Base-by-base conservation (phyloP, 2,329 filamentous ascomycete species). In the Epichloe bromicola region DNA sequence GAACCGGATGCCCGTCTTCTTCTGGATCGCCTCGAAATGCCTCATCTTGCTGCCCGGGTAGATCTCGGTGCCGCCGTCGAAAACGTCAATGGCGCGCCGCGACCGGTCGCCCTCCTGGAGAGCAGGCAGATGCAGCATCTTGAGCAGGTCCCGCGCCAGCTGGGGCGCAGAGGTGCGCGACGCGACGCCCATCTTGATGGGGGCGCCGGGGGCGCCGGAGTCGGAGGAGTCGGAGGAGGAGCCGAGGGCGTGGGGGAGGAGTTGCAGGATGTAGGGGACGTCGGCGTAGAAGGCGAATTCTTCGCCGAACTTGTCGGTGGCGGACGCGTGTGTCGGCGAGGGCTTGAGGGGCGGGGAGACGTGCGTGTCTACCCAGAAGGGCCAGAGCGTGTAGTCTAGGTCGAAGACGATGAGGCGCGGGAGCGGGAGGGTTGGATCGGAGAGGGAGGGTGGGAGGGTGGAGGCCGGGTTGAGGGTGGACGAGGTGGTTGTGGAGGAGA, bases 351-450 rank as follows among this genome's bases (percentile, higher is more conserved):
- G 90, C 6, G 82, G 78, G 23, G 81, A 80, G 59, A 93, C 85
- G 68, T 96, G 90, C 3, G 89, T 95, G 72, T 97, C 93, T 1
- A 95, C 84, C 91, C 91, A 97, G 70, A 96, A 96, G 4, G 90
- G 89, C 93, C 91, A 97, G n/a, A 97, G 76, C 0, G 93, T 97
- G 74, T 96, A 97, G 74, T 97, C 91, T 55, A 97, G 80, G 66
- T 97, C 93, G 70, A 97, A 96, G 56, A 93, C 86, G 60, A 97
- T 78, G 58, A 95, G 76, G 55, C 83, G 82, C 0, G 90, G 90
- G 1, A 95, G 77, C 0, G 88, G 86, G 0, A 82, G 77, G 14
- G 58, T 49, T 41, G 80, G 68, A 65, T 79, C 74, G 57, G 64
- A 61, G 38, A 79, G 71, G 58, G 73, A 70, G 20, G 63, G 36